Percentiles rank a stretch among this genome's conserved stretches.
Conservation (phyloP, 169 alveolate species). For the Theileria parva region DNA sequence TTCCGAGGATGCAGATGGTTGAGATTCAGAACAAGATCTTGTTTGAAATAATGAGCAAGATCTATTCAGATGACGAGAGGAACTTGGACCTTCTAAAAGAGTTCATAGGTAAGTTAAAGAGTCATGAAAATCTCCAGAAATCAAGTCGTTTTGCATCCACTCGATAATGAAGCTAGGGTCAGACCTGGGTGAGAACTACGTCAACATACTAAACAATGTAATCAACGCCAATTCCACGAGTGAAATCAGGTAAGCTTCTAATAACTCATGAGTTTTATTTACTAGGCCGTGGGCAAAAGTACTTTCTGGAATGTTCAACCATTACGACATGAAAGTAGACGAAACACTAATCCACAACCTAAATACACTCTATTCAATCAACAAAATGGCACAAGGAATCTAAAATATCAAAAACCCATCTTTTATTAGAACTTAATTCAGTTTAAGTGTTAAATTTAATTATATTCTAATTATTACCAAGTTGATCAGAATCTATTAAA, state of each 20-base stretch:
- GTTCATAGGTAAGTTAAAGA: slow-evolving; percentile 16
- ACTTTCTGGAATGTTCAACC: slow-evolving; percentile 26
- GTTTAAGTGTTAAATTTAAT: background rate
- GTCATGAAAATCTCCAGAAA: background rate
- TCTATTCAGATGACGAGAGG: background rate
- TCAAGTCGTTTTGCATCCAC: slow-evolving; percentile 26
- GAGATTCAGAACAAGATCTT: slow-evolving; percentile 23
- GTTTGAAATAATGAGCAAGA: slow-evolving; percentile 7
- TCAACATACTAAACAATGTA: slow-evolving; percentile 4
- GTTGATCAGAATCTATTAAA: background rate
- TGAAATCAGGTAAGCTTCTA: slow-evolving; percentile 15
- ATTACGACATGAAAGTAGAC: slow-evolving; percentile 10
- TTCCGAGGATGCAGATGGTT: slow-evolving; percentile 14
- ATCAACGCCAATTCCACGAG: slow-evolving; percentile 13
- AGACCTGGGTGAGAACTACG: slow-evolving; percentile 27
- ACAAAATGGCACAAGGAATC: slow-evolving; percentile 1
- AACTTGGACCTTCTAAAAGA: slow-evolving; percentile 8
- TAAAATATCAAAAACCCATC: background rate
- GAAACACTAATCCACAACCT: slow-evolving; percentile 11
- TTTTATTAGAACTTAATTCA: background rate
- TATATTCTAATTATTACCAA: background rate
- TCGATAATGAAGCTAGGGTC: slow-evolving; percentile 14
- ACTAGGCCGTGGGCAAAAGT: slow-evolving; percentile 37
- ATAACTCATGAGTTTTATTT: background rate
- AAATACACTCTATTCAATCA: slow-evolving; percentile 9